phyloP scores from a whole-genome alignment of 2,329 filamentous ascomycete genomes.

The Hypoxylon sp. region DNA sequence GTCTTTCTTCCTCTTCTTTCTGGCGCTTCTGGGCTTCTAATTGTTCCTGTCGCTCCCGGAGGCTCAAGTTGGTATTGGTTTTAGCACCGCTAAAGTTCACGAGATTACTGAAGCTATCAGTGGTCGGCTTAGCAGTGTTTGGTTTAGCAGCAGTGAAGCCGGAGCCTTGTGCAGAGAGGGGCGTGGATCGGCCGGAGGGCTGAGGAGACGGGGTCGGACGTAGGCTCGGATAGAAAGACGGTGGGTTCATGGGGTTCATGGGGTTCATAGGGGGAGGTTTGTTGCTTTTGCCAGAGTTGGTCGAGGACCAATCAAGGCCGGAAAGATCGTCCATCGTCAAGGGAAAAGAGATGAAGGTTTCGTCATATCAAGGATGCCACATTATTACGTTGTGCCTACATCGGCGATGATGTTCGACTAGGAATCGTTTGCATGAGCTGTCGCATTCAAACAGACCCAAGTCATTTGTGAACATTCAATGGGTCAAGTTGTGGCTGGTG shows the following conservation, averaged over 20 bases:
- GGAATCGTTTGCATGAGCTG: constrained; percentile 28
- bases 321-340: constrained; percentile 56
- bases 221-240: constrained; percentile 59
- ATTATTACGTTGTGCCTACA: constrained; percentile 35
- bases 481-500: constrained; percentile 32
- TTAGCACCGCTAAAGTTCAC: constrained; percentile 75
- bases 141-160: constrained; percentile 61
- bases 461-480: constrained; percentile 11
- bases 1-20: constrained; percentile 81
- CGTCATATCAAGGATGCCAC: constrained; percentile 52
- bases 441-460: constrained; percentile 35
- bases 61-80: constrained; percentile 77
- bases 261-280: constrained; percentile 51
- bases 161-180: constrained; percentile 66
- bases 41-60: constrained; percentile 83
- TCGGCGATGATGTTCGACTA: constrained; percentile 24
- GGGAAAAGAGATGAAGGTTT: constrained; percentile 27
- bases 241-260: constrained; percentile 50
- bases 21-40: constrained; percentile 75
- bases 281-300: constrained; percentile 48
- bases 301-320: constrained; percentile 54
- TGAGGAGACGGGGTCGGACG: constrained; percentile 71
- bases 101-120: constrained; percentile 85
- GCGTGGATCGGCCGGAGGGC: constrained; percentile 69
- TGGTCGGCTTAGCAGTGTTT: constrained; percentile 65